A percentile compares a stretch with the other conserved stretches of the same genome.
Conservation (phyloP, 768 basidiomycete species). For the Psilocybe sp. region DNA sequence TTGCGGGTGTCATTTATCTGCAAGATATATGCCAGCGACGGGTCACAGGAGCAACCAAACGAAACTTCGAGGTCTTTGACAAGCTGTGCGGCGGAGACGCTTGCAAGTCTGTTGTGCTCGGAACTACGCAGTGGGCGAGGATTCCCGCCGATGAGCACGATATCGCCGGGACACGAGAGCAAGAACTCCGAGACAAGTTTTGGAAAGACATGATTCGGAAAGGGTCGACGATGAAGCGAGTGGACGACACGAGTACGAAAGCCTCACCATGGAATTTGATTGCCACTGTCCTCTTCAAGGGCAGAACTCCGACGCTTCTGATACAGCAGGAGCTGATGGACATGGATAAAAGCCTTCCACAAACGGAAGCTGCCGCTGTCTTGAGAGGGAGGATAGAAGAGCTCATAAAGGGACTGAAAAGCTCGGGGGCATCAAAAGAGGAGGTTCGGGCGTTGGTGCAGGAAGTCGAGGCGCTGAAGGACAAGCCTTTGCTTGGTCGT, state of each 20-base stretch:
- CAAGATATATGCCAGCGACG: slow-evolving; percentile 7
- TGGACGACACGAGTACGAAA: too few species aligned
- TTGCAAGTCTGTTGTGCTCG: slow-evolving; percentile 1
- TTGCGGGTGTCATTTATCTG: slow-evolving; percentile 8
- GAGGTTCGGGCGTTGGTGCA: not conserved
- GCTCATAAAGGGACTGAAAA: not conserved
- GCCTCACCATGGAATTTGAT: too few species aligned
- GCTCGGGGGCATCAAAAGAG: not conserved
- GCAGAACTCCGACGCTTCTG: too few species aligned
- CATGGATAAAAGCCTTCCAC: too few species aligned
- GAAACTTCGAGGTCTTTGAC: slow-evolving; percentile 3
- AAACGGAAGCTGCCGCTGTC: not conserved
- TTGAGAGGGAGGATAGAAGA: not conserved
- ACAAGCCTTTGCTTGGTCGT: not conserved
- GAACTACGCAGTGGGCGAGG: slow-evolving; percentile 3
- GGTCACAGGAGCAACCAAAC: slow-evolving; percentile 1
- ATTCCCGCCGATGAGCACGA: too few species aligned
- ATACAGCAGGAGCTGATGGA: too few species aligned
- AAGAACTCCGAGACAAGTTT: too few species aligned
- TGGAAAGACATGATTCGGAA: too few species aligned
- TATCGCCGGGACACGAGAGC: too few species aligned
- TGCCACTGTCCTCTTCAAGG: too few species aligned
- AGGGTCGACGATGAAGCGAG: too few species aligned
- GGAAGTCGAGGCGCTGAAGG: not conserved
- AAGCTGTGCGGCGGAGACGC: not conserved